Base-by-base conservation (phyloP, 768 basidiomycete species). In the Megacollybia marginata region DNA sequence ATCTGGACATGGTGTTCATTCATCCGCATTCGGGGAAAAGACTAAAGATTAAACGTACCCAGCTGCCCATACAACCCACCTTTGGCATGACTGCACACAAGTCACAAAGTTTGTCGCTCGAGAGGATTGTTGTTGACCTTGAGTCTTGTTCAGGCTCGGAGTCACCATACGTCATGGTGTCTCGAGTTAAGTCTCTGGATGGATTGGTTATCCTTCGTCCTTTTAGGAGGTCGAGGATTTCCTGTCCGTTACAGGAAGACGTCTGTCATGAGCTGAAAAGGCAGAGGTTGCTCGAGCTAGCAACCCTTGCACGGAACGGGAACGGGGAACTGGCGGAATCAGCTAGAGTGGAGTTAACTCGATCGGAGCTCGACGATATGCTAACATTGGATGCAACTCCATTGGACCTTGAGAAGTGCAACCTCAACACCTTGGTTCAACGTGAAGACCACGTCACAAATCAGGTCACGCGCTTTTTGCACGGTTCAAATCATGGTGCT, bases 1-100 rank as follows among this genome's bases (percentile, higher is more conserved):
- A 43, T 1, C 23, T 42, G 1, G 42, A 52, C 0, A 10, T 62
- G 0, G 7, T 6, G 11, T 46, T 62, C 5, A 42, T 18, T 0
- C 54, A 63, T 48, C 53, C 49, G 0, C 44, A 54, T 34, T 43
- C 55, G 0, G 47, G 55, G 1, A 31, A 49, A 15, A 28, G 12
- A 0, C 55, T 38, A 6, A 42, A 44, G 0, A 49, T 60, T 8
- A 49, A 49, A 4, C 47, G 64, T 2, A 47, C 35, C 0, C 65
- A 66, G 42, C 20, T 66, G 0, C 62, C 62, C 0, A 32, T 66
- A 0, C 19, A 54, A 7, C 65, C 63, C 8, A 59, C 50, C 0
- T 65, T 61, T 51, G 62, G 63, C 1, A 56, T 62, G 12, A 64
- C 63, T 1, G 57, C 51, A 12, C 58, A 66, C 44, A 62, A 65